Base-by-base conservation (phyloP, 257 asterid genomes). In the Thymus quinquecostatus region DNA sequence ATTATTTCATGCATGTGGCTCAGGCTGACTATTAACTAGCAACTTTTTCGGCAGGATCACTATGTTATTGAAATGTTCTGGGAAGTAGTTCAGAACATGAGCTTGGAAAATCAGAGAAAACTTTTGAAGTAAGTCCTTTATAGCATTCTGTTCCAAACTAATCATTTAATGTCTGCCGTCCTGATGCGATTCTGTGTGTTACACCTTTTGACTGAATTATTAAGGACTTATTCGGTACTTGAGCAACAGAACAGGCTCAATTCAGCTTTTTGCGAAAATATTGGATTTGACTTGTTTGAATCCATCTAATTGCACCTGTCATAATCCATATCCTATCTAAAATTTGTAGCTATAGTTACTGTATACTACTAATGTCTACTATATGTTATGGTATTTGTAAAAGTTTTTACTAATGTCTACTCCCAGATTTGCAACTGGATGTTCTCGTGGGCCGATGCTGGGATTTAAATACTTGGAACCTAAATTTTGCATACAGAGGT, bases 371-470 rank as follows among this genome's bases (percentile, higher is more conserved):
- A 62, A 11, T 56, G 71, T 70, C 44, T 66, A 66, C 67, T 70
- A 45, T 11, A 33, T 73, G 70, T 63, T 13, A 8, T 32, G 60
- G 69, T 57, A 57, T 69, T 61, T 36, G 54, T 60, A 44, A 57
- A 73, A 61, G 43, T 60, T 56, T 44, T 14, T 60, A 32, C 57
- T 54, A 62, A 11, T 56, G 71, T 70, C 44, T 66, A 66, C 67
- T 70, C 40, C 64, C 76, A 95, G 99, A 85, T 95, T 95, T 82
- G 93, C 85, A 62, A 95, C 99, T 48, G 99, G 98, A 36, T 95
- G 99, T 76, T 95, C 99, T 75, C 96, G 99, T 59, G 99, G 99
- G 78, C 99, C 99, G 60, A 77, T 95, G 79, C 97, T 95, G 65
- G 99, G 99, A 62, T 95, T 95, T 68, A 89, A 88, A 75, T 83